Percentiles rank a stretch among this genome's conserved stretches.
These are phyloP conservation scores for Lunularia cruciata DNA, from an alignment of 225 moss, liverwort and hornwort genomes.

Conservation along the genomic window DNA sequence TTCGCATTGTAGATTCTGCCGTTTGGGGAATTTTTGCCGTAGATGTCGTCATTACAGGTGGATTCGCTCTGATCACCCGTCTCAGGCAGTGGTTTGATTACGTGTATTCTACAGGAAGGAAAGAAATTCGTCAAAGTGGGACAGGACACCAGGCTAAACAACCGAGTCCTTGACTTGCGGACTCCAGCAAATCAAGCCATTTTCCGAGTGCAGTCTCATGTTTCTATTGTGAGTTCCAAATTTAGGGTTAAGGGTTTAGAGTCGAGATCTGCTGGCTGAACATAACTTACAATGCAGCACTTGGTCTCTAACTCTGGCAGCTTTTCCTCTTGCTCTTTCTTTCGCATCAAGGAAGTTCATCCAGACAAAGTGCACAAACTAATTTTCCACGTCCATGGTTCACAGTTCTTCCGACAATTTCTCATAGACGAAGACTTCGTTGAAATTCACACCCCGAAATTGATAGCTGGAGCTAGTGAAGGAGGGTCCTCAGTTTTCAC, in stretches of 20 bases:
- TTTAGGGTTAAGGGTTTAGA: too few relatives aligned
- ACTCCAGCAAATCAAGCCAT: conserved; percentile 94
- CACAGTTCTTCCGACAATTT: conserved; percentile 77
- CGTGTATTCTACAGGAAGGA: conserved; percentile 55
- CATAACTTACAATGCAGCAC: too few relatives aligned
- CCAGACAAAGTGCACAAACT: neutral
- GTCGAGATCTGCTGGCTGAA: too few relatives aligned
- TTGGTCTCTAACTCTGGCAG: too few relatives aligned
- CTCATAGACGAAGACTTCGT: conserved; percentile 70
- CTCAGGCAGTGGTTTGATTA: too few relatives aligned
- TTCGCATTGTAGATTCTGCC: neutral
- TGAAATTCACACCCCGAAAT: conserved; percentile 85
- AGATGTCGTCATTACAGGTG: too few relatives aligned
- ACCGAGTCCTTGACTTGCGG: conserved; percentile 78
- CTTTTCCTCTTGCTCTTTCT: neutral
- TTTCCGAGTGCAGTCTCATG: conserved; percentile 75
- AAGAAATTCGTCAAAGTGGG: conserved; percentile 57
- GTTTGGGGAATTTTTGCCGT: neutral
- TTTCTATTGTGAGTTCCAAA: conserved; percentile 59
- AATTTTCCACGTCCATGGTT: neutral
- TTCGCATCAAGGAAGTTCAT: too few relatives aligned
- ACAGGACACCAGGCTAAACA: conserved; percentile 86
- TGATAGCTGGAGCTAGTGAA: conserved; percentile 93
- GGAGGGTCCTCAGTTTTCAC: conserved; percentile 87
- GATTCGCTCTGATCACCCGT: too few relatives aligned